Base-by-base conservation (phyloP, 2,329 filamentous ascomycete species). In the Apiospora marii region DNA sequence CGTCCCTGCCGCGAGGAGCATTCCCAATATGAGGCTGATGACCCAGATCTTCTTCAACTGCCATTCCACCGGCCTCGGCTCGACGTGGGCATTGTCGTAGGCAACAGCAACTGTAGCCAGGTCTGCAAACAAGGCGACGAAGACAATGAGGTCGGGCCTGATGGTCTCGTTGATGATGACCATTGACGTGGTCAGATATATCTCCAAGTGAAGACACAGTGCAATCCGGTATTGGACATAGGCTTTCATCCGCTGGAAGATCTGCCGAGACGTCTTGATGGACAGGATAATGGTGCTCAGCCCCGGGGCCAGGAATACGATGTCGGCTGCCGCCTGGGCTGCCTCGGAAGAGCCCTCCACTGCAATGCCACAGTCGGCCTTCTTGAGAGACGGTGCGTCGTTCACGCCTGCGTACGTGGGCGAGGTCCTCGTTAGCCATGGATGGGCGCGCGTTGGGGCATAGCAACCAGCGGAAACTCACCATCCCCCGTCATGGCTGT, bases 21-120 rank as follows among this genome's bases (percentile, higher is more conserved):
- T 76, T 82, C 92, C 92, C 69, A 94, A 88, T 73, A 92, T 84
- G 76, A 92, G 86, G 74, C 89, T 92, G 79, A 94, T 93, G 76
- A 94, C 88, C 92, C 92, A 94, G 81, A 94, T 94, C 88, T 94
- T 94, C 75, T 92, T 92, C 75, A 94, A 82, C 84, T 94, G 92
- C 92, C 92, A 94, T 83, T 94, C 92, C 78, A 94, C 92, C 19
- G 92, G 92, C 51, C 92, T 90, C 74, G 87, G 87, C 80, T 94
- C 92, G 78, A 91, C 93, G 85, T 93, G 91, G 67, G 92, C 92
- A 81, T 94, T 94, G 81, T 94, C 92, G 85, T 94, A 94, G 68
- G 92, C 92, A 72, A 94, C 90, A 73, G 92, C 92, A 76, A 94
- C 92, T 75, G 92, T 94, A 74, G 92, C 92, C 83, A 94, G 85